Evolutionary conservation across 2,329 filamentous ascomycete species (phyloP).

Genomic region (Pleomassaria siparia): DNA sequence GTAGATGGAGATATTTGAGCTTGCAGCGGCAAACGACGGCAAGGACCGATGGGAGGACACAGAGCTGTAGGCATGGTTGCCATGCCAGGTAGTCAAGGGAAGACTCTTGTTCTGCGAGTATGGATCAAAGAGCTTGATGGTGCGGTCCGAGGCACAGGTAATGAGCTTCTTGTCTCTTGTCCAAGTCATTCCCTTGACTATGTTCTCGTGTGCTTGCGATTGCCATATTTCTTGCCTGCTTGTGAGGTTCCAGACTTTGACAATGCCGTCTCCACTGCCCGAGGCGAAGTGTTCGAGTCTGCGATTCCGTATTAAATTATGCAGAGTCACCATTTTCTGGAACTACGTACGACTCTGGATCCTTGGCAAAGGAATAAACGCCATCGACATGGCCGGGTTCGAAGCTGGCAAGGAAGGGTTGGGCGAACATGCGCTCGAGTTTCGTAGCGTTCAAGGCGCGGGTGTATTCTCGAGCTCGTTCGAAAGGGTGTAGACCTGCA

Average conservation of each 20-base stretch:
- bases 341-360: slow-evolving; percentile 42
- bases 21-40: slow-evolving; percentile 78
- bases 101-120: slow-evolving; percentile 70
- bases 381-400: slow-evolving; percentile 92
- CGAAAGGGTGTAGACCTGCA: slow-evolving; percentile 85
- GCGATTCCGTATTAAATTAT: background rate
- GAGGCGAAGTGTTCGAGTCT: slow-evolving; percentile 46
- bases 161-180: slow-evolving; percentile 82
- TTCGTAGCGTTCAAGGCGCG: slow-evolving; percentile 82
- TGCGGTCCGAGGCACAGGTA: slow-evolving; percentile 82
- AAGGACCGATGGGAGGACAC: slow-evolving; percentile 79
- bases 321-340: background rate
- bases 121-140: slow-evolving; percentile 89
- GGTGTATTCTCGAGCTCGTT: slow-evolving; percentile 83
- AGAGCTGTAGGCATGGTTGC: slow-evolving; percentile 77
- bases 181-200: slow-evolving; percentile 90
- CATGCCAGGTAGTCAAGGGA: slow-evolving; percentile 84
- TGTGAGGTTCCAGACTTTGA: slow-evolving; percentile 89
- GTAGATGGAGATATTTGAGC: slow-evolving; percentile 80
- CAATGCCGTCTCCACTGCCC: slow-evolving; percentile 71
- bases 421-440: slow-evolving; percentile 87
- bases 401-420: slow-evolving; percentile 82
- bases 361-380: slow-evolving; percentile 53
- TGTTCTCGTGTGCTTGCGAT: slow-evolving; percentile 83
- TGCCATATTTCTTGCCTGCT: slow-evolving; percentile 74